Evolutionary conservation across 2,329 filamentous ascomycete genomes (phyloP).

Genomic region (Ophiostoma quercus): DNA sequence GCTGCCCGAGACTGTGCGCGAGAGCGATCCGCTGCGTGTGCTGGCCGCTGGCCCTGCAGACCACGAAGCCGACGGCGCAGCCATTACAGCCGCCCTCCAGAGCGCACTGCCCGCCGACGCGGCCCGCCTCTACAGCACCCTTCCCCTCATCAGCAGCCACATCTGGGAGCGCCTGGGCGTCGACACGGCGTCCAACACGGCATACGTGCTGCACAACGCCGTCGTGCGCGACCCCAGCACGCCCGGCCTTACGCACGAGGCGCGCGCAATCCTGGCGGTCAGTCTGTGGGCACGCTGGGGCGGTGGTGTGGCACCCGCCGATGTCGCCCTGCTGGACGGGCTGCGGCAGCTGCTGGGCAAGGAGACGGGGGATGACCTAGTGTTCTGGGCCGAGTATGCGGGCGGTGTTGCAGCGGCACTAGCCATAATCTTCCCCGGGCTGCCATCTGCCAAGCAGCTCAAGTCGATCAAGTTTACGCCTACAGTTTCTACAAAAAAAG

Average conservation of each 20-base stretch:
- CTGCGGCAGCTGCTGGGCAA: conserved; percentile 42
- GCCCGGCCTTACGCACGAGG: conserved; percentile 69
- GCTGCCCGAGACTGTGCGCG: conserved; percentile 54
- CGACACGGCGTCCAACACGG: conserved; percentile 51
- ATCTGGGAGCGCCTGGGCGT: conserved; percentile 50
- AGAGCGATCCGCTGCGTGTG: conserved; percentile 57
- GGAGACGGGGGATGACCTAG: conserved; percentile 29
- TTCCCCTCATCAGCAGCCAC: conserved; percentile 43
- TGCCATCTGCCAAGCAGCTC: conserved; percentile 36
- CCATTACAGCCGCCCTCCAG: conserved; percentile 33
- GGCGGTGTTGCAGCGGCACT: conserved; percentile 45
- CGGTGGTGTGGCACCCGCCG: conserved; percentile 49
- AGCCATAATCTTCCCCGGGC: conserved; percentile 41
- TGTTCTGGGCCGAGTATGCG: conserved; percentile 52
- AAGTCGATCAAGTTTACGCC: conserved; percentile 32
- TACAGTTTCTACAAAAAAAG: conserved; percentile 25
- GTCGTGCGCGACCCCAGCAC: conserved; percentile 61
- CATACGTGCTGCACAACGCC: conserved; percentile 66
- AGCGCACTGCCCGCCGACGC: conserved; percentile 39
- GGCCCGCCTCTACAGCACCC: conserved; percentile 30
- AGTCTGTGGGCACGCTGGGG: conserved; percentile 71
- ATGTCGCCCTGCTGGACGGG: conserved; percentile 41
- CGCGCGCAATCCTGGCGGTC: conserved; percentile 65
- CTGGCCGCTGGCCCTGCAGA: conserved; percentile 16
- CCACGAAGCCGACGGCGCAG: conserved; percentile 1